phyloP scores from a whole-genome alignment of 345 rosid genomes.

The Physaria fendleri region DNA sequence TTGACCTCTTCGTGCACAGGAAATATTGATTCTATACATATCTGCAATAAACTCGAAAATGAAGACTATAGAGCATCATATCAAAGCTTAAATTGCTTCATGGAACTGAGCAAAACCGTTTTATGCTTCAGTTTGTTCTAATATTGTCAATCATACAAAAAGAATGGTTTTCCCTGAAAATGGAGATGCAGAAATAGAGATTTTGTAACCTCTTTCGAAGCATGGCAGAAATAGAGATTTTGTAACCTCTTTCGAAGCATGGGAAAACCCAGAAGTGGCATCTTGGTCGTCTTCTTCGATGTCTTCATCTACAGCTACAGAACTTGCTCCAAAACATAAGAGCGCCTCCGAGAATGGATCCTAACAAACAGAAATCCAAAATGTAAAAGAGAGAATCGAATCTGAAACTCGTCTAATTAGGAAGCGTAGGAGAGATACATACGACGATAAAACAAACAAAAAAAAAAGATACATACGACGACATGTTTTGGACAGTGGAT shows the following conservation, averaged over 20 bases:
- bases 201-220: conserved; percentile 39
- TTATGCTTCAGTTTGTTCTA: not conserved
- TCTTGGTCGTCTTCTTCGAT: conserved; percentile 27
- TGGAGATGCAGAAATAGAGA: not conserved
- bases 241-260: conserved; percentile 50
- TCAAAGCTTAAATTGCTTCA: not conserved
- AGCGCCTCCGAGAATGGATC: conserved; percentile 77
- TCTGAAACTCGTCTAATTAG: not conserved
- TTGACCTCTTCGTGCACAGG: conserved; percentile 52
- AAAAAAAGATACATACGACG: conserved; percentile 43
- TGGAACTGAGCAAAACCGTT: not conserved
- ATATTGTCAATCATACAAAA: not conserved
- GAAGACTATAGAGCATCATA: not conserved
- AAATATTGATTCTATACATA: conserved; percentile 60
- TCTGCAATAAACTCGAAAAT: conserved; percentile 33
- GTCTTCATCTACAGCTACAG: conserved; percentile 49
- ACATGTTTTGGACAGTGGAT: conserved; percentile 48
- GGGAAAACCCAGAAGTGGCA: conserved; percentile 16
- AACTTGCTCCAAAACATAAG: conserved; percentile 76
- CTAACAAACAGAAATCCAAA: conserved; percentile 38
- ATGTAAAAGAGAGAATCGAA: not conserved
- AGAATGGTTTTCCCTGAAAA: not conserved
- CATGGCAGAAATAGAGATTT: not conserved
- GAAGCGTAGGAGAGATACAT: conserved; percentile 4
- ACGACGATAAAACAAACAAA: too few species aligned